Evolutionary conservation across 1,284 basidiomycete species (phyloP).

Genomic region (Schizophyllum amplum): DNA sequence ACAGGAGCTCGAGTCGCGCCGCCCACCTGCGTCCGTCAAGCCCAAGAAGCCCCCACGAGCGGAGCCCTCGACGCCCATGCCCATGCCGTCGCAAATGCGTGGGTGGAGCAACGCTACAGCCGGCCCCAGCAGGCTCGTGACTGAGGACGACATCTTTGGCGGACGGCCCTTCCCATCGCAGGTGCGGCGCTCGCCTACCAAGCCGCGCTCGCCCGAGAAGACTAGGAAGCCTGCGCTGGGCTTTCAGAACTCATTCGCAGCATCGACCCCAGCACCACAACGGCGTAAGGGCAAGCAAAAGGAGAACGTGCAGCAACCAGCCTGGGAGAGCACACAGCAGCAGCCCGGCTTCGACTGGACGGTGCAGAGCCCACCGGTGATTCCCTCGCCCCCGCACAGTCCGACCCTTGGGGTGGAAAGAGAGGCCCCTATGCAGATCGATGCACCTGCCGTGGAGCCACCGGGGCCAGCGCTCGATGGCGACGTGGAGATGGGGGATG

Average conservation of each 20-base stretch:
- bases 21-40: conserved; percentile 33
- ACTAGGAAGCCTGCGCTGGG: conserved; percentile 28
- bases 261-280: conserved; percentile 24
- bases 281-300: conserved; percentile 3
- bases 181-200: conserved; percentile 19
- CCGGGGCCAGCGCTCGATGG: conserved; percentile 7
- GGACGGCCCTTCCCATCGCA: conserved; percentile 27
- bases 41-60: conserved; percentile 24
- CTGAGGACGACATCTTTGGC: conserved; percentile 16
- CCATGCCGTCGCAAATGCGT: conserved; percentile 34
- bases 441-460: not conserved
- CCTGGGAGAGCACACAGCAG: not conserved
- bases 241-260: conserved; percentile 40
- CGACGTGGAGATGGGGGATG: conserved; percentile 12
- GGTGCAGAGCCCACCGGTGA: conserved; percentile 8
- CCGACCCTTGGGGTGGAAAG: too few species aligned
- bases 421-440: conserved; percentile 7
- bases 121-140: conserved; percentile 18
- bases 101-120: conserved; percentile 22
- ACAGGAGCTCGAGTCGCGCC: conserved; percentile 65
- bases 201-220: conserved; percentile 21
- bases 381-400: conserved; percentile 1
- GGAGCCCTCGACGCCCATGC: conserved; percentile 30
- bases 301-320: conserved; percentile 3
- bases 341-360: not conserved